Conservation (phyloP, 2,329 filamentous ascomycete species). For the Sphaerulina musiva region DNA sequence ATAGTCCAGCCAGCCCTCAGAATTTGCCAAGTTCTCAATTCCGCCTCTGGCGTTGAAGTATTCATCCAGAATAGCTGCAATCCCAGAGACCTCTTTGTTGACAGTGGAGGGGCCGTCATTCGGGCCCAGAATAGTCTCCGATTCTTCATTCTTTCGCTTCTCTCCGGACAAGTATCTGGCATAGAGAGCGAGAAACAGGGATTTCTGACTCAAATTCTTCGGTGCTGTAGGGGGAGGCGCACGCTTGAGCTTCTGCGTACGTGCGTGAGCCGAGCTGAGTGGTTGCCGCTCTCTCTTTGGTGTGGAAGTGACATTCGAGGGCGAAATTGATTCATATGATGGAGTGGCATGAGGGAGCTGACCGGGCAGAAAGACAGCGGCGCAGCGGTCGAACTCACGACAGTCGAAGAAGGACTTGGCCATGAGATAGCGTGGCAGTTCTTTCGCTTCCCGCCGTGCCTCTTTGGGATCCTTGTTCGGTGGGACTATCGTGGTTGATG, state of each 20-base stretch:
- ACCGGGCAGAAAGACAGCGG: slow-evolving; percentile 68
- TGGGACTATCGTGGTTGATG: slow-evolving; percentile 37
- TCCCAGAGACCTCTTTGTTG: slow-evolving; percentile 75
- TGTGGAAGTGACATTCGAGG: slow-evolving; percentile 45
- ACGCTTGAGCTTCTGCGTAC: slow-evolving; percentile 25
- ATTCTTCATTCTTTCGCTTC: slow-evolving; percentile 92
- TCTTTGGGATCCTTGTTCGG: slow-evolving; percentile 64
- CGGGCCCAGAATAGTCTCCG: slow-evolving; percentile 93
- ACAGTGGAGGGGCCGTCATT: slow-evolving; percentile 76
- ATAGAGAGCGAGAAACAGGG: slow-evolving; percentile 85
- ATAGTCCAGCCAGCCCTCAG: slow-evolving; percentile 89
- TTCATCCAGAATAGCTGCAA: slow-evolving; percentile 68
- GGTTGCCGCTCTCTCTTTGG: slow-evolving; percentile 7
- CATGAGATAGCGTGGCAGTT: slow-evolving; percentile 76
- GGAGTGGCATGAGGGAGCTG: slow-evolving; percentile 50
- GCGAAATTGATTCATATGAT: slow-evolving; percentile 29
- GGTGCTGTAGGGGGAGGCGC: slow-evolving; percentile 13
- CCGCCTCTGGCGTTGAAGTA: slow-evolving; percentile 65
- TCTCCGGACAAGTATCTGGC: slow-evolving; percentile 89
- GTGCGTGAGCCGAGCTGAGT: neutral
- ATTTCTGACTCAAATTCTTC: slow-evolving; percentile 69
- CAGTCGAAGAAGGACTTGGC: slow-evolving; percentile 95
- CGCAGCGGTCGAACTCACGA: slow-evolving; percentile 88
- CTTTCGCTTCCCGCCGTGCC: slow-evolving; percentile 66
- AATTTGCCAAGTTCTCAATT: slow-evolving; percentile 28